Conservation (phyloP, 2,329 filamentous ascomycete species). For the Fonsecaea pugnacius region DNA sequence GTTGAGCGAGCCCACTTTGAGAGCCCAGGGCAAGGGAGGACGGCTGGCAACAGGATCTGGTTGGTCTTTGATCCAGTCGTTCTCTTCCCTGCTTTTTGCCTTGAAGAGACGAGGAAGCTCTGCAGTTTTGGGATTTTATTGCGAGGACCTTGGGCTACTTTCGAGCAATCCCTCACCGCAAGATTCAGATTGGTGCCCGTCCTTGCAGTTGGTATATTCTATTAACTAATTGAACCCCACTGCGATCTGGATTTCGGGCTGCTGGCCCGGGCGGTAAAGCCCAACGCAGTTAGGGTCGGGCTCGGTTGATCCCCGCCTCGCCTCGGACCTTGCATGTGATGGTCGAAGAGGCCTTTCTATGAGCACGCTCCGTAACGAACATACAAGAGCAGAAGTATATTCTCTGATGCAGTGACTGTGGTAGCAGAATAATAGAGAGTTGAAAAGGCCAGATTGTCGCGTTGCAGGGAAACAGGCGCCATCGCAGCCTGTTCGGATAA, state of each 20-base stretch:
- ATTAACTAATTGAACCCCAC: slow-evolving; percentile 17
- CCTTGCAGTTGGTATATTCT: not conserved
- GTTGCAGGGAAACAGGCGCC: not conserved
- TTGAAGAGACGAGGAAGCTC: not conserved
- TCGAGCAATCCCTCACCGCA: slow-evolving; percentile 12
- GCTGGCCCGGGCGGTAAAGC: slow-evolving; percentile 1
- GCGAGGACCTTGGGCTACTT: not conserved
- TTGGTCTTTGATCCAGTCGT: not conserved
- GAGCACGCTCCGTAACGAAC: not conserved
- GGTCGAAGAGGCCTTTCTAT: not conserved
- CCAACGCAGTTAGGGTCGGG: not conserved
- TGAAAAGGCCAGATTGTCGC: not conserved
- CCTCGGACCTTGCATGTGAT: slow-evolving; percentile 1
- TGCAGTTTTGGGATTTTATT: slow-evolving; percentile 3
- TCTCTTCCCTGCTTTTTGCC: not conserved
- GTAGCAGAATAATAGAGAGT: not conserved
- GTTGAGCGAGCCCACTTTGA: slow-evolving; percentile 41
- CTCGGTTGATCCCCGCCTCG: slow-evolving; percentile 1
- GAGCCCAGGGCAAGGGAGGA: not conserved
- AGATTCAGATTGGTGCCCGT: slow-evolving; percentile 11
- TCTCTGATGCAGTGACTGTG: not conserved
- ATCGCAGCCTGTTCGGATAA: not conserved
- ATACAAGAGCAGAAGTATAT: not conserved
- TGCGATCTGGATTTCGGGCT: slow-evolving; percentile 15
- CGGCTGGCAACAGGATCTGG: not conserved